A percentile compares a stretch with the other conserved stretches of the same genome.
These are phyloP conservation scores for Actinomucor elegans DNA, from an alignment of 371 early-diverging fungal species.

Conservation along the genomic window DNA sequence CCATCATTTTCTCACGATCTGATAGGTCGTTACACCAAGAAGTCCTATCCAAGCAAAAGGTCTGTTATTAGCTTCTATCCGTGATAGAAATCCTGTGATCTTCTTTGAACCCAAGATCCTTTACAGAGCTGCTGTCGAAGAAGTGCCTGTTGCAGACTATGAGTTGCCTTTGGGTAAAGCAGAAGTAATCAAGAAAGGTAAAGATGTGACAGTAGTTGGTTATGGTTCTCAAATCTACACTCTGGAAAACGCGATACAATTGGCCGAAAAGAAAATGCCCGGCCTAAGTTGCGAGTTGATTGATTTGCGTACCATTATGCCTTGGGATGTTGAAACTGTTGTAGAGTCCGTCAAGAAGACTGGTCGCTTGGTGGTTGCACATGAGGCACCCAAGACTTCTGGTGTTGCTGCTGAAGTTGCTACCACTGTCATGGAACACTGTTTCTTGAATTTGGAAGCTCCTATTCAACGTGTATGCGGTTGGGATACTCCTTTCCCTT, in stretches of 20 bases:
- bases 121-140: constrained; percentile 95
- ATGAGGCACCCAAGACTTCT: constrained; percentile 92
- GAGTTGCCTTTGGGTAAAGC: constrained; percentile 93
- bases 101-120: constrained; percentile 98
- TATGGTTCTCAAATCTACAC: constrained; percentile 95
- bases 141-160: constrained; percentile 94
- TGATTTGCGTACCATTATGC: constrained; percentile 89
- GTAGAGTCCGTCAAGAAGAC: constrained; percentile 94
- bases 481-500: constrained; percentile 95
- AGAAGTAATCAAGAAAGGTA: constrained; percentile 87
- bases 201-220: constrained; percentile 90
- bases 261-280: constrained; percentile 87
- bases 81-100: constrained; percentile 93
- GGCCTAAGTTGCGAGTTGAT: constrained; percentile 93
- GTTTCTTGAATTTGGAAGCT: constrained; percentile 81
- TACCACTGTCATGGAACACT: constrained; percentile 85
- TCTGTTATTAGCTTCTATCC: constrained; percentile 87
- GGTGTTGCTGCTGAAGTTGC: constrained; percentile 98
- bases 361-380: constrained; percentile 91
- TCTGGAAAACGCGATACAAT: constrained; percentile 86
- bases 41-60: constrained; percentile 97
- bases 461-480: constrained; percentile 89
- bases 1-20: constrained; percentile 9
- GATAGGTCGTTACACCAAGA: constrained; percentile 86
- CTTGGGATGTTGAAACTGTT: constrained; percentile 95